Percentiles rank a stretch among this genome's conserved stretches.
Evolutionary conservation across 371 early-diverging fungal genomes (phyloP).

Genomic region (Mucor plumbeus): DNA sequence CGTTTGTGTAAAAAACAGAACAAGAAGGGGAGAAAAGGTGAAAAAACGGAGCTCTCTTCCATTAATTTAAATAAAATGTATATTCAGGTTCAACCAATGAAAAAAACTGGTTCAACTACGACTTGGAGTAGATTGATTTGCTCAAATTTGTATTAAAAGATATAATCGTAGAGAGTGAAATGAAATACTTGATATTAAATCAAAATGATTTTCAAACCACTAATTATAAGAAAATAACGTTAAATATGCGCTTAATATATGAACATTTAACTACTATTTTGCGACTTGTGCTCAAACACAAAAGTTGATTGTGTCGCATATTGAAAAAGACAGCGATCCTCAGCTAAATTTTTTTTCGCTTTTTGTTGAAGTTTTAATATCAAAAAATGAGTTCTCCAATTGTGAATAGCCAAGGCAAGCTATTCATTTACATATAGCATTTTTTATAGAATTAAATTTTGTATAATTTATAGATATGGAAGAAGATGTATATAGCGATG

Average conservation of each 20-base stretch:
- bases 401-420: not conserved
- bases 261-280: not conserved
- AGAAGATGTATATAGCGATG: not conserved
- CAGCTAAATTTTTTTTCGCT: not conserved
- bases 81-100: not conserved
- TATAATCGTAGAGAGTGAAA: not conserved
- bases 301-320: not conserved
- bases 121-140: slow-evolving; percentile 9
- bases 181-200: not conserved
- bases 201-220: too few relatives aligned
- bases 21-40: not conserved
- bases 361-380: not conserved
- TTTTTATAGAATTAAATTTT: too few relatives aligned
- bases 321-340: not conserved
- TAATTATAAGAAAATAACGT: too few relatives aligned
- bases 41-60: not conserved
- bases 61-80: not conserved
- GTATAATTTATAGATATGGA: not conserved
- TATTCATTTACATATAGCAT: not conserved
- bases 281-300: not conserved
- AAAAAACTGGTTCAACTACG: not conserved
- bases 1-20: not conserved
- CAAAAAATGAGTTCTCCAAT: not conserved
- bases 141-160: not conserved
- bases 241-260: too few relatives aligned